A percentile compares a stretch with the other conserved stretches of the same genome.
These are phyloP conservation scores for Pestalotiopsis sp. DNA, from an alignment of 2,329 filamentous ascomycete genomes.

Conservation along the genomic window DNA sequence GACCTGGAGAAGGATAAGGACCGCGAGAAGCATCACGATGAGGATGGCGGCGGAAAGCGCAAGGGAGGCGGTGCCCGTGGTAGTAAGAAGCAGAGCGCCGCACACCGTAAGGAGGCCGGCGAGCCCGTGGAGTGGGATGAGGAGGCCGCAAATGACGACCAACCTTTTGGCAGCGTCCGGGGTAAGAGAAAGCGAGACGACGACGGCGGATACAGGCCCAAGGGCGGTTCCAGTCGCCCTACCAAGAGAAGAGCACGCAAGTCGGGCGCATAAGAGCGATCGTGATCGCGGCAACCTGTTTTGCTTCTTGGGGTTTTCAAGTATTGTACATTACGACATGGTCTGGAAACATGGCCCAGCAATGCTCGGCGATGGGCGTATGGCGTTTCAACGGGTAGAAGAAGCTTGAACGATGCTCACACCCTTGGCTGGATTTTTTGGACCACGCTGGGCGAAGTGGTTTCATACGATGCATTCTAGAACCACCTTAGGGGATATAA, in stretches of 20 bases:
- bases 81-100: slow-evolving; percentile 42
- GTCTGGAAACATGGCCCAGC: neutral
- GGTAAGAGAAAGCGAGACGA: slow-evolving; percentile 62
- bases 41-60: slow-evolving; percentile 35
- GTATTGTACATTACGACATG: neutral
- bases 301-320: neutral
- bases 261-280: neutral
- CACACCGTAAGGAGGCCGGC: slow-evolving; percentile 29
- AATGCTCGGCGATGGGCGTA: neutral
- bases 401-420: neutral
- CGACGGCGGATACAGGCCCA: slow-evolving; percentile 61
- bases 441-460: neutral
- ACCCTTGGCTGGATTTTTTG: neutral
- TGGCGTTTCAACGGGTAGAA: neutral
- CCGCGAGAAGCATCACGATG: slow-evolving; percentile 35
- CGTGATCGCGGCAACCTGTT: neutral
- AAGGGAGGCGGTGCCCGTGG: slow-evolving; percentile 31
- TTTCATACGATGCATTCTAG: neutral
- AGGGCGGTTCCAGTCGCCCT: slow-evolving; percentile 55
- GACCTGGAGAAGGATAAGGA: slow-evolving; percentile 63
- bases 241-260: slow-evolving; percentile 51
- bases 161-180: slow-evolving; percentile 38
- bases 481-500: neutral
- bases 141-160: slow-evolving; percentile 35
- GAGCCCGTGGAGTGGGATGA: slow-evolving; percentile 43